phyloP scores from a whole-genome alignment of 1,139 yeast genomes.

The Debaryomycetaceae sp. region DNA sequence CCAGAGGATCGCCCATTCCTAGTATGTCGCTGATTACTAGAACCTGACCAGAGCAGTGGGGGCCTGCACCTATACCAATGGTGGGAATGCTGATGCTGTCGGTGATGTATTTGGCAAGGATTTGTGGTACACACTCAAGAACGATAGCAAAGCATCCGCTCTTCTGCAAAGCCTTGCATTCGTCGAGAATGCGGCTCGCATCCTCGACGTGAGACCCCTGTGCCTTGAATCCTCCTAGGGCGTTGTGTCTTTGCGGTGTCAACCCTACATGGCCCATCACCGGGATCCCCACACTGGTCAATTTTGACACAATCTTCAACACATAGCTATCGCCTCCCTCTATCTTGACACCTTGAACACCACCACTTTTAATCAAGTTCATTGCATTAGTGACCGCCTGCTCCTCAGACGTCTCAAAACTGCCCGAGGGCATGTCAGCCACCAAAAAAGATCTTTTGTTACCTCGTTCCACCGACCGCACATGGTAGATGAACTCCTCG shows the following conservation, averaged over 20 bases:
- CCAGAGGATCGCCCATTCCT: conserved; percentile 63
- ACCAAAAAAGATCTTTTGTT: conserved; percentile 60
- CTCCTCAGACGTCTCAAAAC: conserved; percentile 62
- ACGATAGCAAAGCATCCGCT: conserved; percentile 79
- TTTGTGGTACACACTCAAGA: conserved; percentile 82
- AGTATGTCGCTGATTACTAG: conserved; percentile 81
- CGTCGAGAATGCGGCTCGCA: conserved; percentile 60
- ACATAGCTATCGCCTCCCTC: conserved; percentile 75
- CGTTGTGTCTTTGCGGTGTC: conserved; percentile 81
- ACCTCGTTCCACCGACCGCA: conserved; percentile 74
- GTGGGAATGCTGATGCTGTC: conserved; percentile 64
- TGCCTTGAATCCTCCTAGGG: conserved; percentile 82
- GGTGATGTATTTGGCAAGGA: conserved; percentile 67
- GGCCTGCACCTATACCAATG: conserved; percentile 96
- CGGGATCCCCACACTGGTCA: conserved; percentile 73
- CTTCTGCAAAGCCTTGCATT: conserved; percentile 66
- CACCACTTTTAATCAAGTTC: conserved; percentile 57
- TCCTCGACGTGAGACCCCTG: conserved; percentile 65
- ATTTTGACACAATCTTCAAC: conserved; percentile 38
- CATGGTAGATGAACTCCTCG: conserved; percentile 78
- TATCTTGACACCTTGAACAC: conserved; percentile 76
- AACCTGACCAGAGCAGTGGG: conserved; percentile 81
- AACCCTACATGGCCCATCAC: conserved; percentile 91
- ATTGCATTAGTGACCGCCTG: conserved; percentile 68
- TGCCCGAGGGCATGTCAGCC: conserved; percentile 91